Base-by-base conservation (phyloP, 2,329 filamentous ascomycete genomes). In the Cytospora leucostoma region DNA sequence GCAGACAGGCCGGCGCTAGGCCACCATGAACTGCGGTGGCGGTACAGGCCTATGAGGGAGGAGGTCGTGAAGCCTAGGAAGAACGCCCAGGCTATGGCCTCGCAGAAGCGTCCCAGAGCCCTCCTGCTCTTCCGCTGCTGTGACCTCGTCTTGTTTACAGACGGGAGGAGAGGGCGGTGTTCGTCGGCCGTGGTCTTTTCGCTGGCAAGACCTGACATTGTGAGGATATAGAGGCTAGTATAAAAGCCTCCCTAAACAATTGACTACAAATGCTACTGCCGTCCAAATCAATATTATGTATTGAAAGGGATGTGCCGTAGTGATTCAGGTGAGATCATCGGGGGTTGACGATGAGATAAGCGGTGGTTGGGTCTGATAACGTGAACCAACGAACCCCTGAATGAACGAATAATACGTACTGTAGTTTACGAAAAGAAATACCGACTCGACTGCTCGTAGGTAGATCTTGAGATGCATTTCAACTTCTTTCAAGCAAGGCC, bases 71-170 rank as follows among this genome's bases (percentile, higher is more conserved):
- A 57, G 4, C 59, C 61, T 19, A 65, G 59, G 35, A 62, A 44
- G 50, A 62, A 57, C 2, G 59, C 51, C 63, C 63, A 65, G 10
- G 55, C 59, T 47, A 65, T 57, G 35, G 59, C 62, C 63, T 65
- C 63, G 47, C 59, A 65, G 34, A 65, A 53, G 12, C 63, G 63
- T 32, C 59, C 47, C 44, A 65, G 37, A 10, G 59, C 59, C 56
- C 50, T 56, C 38, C 52, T 51, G 27, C 60, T 57, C 59, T 13
- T 59, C 33, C 61, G 35, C 15, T 50, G 60, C 53, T 33, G 51
- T 15, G 59, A 47, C n/a, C 8, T 57, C 19, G 33, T 32, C 38
- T 40, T 47, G 11, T 40, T 53, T 19, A 38, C 11, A 10, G 53
- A 34, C 32, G 51, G 27, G 57, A 63, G 61, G 21, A 64, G 15